These are phyloP conservation scores for Paraconiothyrium sp. DNA, from an alignment of 2,329 filamentous ascomycete genomes.

Conservation along the genomic window DNA sequence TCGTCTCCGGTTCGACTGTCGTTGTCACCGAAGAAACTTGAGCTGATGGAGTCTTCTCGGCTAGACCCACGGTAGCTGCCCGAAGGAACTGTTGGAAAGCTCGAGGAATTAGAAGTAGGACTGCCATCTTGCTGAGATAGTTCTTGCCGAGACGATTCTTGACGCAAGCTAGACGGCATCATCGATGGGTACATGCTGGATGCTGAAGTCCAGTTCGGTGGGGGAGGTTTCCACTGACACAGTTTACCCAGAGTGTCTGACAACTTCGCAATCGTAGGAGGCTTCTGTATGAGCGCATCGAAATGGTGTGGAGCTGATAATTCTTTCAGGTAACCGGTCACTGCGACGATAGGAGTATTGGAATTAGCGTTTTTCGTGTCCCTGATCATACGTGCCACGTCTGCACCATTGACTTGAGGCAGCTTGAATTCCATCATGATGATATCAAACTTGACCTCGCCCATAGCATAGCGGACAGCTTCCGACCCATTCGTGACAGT, in stretches of 20 bases:
- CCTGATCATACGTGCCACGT: conserved; percentile 96
- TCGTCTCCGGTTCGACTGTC: conserved; percentile 81
- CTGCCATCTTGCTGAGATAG: conserved; percentile 76
- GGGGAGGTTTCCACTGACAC: conserved; percentile 91
- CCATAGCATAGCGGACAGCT: conserved; percentile 91
- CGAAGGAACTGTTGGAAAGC: conserved; percentile 74
- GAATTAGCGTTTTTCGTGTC: conserved; percentile 96
- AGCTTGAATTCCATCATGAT: conserved; percentile 98
- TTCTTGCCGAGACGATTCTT: conserved; percentile 69
- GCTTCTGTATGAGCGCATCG: conserved; percentile 94
- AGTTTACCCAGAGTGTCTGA: conserved; percentile 86
- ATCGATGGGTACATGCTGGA: conserved; percentile 53
- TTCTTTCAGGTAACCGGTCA: conserved; percentile 98
- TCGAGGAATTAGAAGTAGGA: conserved; percentile 80
- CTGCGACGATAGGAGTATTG: conserved; percentile 92
- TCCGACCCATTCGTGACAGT: conserved; percentile 90
- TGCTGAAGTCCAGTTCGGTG: conserved; percentile 63
- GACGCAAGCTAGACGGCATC: conserved; percentile 69
- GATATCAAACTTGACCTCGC: conserved; percentile 97
- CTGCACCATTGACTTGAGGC: conserved; percentile 92
- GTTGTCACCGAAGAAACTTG: conserved; percentile 85
- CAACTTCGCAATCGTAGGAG: conserved; percentile 90
- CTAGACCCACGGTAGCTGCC: conserved; percentile 82
- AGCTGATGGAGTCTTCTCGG: conserved; percentile 87
- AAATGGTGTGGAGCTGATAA: conserved; percentile 95